Conservation (phyloP, 305 asterid genomes). For the Withania somnifera region DNA sequence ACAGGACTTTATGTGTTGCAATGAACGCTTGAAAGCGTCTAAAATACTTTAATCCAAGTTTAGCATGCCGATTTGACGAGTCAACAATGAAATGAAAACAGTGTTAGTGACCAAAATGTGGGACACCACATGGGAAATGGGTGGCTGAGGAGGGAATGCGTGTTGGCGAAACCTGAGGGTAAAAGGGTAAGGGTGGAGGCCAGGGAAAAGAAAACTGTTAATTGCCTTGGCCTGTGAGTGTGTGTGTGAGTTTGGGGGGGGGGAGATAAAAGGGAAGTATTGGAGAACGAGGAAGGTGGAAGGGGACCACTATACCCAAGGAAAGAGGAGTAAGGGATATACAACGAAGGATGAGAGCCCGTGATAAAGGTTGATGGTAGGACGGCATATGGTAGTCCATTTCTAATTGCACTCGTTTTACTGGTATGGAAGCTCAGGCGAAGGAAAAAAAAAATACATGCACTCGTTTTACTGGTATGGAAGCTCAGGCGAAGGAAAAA, state of each 20-base stretch:
- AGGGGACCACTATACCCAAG: neutral
- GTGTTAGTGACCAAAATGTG: neutral
- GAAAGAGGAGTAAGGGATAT: neutral
- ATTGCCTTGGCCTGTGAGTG: neutral
- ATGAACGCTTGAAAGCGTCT: neutral
- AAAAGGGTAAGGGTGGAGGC: neutral
- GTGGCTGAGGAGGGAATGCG: neutral
- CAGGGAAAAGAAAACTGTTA: neutral
- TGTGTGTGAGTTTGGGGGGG: neutral
- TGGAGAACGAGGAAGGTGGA: neutral
- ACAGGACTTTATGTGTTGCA: neutral
- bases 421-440: neutral
- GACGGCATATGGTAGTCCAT: neutral
- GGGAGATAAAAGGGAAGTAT: neutral
- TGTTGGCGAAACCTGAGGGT: neutral
- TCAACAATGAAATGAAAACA: neutral
- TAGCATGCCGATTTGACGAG: neutral
- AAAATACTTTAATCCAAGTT: neutral
- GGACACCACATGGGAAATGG: neutral
- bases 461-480: neutral
- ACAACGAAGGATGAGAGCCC: neutral
- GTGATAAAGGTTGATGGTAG: neutral
- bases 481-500: neutral
- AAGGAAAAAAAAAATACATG: neutral
- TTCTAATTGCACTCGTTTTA: neutral